Percentiles rank a stretch among this genome's conserved stretches.
Evolutionary conservation across 768 basidiomycete species (phyloP).

Genomic region (Serendipita sp.): DNA sequence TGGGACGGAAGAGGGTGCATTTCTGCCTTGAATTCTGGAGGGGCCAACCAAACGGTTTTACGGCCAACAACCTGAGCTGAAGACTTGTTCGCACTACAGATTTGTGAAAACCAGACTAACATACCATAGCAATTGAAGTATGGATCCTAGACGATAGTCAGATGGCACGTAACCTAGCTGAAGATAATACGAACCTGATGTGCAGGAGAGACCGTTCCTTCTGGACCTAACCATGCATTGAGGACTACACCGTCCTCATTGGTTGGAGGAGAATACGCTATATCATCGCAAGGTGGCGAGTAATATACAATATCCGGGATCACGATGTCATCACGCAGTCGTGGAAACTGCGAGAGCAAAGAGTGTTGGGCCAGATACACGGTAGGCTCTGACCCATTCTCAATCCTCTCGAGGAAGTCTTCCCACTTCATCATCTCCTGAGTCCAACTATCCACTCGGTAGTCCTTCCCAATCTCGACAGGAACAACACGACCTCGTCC

Average conservation of each 20-base stretch:
- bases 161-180: slow-evolving; percentile 6
- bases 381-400: slow-evolving; percentile 13
- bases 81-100: slow-evolving; percentile 11
- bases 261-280: slow-evolving; percentile 45
- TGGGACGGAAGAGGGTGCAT: slow-evolving; percentile 44
- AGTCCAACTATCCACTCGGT: slow-evolving; percentile 64
- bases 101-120: slow-evolving; percentile 10
- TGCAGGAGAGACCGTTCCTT: slow-evolving; percentile 68
- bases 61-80: slow-evolving; percentile 75
- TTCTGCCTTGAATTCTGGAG: slow-evolving; percentile 28
- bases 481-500: slow-evolving; percentile 80
- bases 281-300: slow-evolving; percentile 29
- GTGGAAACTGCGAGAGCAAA: slow-evolving; percentile 71
- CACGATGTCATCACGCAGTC: slow-evolving; percentile 52
- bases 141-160: slow-evolving; percentile 49
- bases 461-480: slow-evolving; percentile 77
- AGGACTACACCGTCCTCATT: slow-evolving; percentile 51
- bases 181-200: slow-evolving; percentile 26
- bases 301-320: slow-evolving; percentile 86
- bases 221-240: slow-evolving; percentile 74
- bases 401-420: slow-evolving; percentile 42
- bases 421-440: slow-evolving; percentile 69
- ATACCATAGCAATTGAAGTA: slow-evolving; percentile 83
- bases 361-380: slow-evolving; percentile 85
- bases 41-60: slow-evolving; percentile 87